Evolutionary conservation across 176 grass and related monocot species (phyloP).

Genomic region (Urochloa ruziziensis): DNA sequence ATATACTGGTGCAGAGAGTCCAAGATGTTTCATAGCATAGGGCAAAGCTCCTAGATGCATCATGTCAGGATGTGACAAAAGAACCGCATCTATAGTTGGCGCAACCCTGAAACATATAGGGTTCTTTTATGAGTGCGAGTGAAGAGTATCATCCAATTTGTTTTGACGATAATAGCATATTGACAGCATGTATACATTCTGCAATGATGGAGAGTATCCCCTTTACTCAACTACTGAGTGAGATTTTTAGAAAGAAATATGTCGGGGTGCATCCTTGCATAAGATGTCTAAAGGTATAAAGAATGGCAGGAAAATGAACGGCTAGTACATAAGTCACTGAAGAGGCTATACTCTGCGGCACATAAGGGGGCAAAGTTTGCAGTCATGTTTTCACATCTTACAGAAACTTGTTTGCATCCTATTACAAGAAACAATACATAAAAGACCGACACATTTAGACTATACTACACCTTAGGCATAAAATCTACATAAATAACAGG

Average conservation of each 20-base stretch:
- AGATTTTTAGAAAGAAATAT: slow-evolving; percentile 7
- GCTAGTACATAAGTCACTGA: neutral
- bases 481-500: neutral
- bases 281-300: neutral
- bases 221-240: neutral
- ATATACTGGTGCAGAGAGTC: slow-evolving; percentile 87
- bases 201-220: neutral
- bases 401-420: neutral
- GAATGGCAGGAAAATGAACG: neutral
- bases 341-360: neutral
- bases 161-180: neutral
- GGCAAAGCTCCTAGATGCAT: slow-evolving; percentile 97
- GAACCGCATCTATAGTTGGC: slow-evolving; percentile 73
- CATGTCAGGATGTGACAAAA: slow-evolving; percentile 85
- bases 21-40: slow-evolving; percentile 86
- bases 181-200: neutral
- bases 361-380: neutral
- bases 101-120: slow-evolving; percentile 61
- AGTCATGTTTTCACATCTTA: neutral
- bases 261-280: neutral
- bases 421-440: neutral
- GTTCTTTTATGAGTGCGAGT: slow-evolving; percentile 18
- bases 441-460: neutral
- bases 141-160: neutral
- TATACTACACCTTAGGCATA: neutral